phyloP scores from a whole-genome alignment of 2,329 filamentous ascomycete species.

The Thelonectria blattea region DNA sequence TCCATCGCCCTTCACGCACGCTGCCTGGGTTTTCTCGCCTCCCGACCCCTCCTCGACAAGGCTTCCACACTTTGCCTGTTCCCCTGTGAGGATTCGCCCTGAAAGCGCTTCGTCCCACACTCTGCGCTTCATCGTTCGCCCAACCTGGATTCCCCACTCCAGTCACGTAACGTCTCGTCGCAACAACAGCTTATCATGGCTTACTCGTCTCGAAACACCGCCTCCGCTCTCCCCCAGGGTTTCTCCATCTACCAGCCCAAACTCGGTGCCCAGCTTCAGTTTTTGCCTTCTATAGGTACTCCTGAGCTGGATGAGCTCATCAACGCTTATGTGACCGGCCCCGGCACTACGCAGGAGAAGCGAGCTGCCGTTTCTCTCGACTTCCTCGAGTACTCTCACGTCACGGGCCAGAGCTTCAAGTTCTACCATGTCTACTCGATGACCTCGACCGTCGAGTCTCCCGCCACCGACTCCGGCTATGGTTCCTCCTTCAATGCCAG shows the following conservation, averaged over 20 bases:
- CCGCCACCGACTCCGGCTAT: slow-evolving; percentile 55
- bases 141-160: slow-evolving; percentile 11
- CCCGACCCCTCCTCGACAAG: not conserved
- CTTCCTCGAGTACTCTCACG: slow-evolving; percentile 60
- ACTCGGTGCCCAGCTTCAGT: slow-evolving; percentile 64
- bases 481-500: slow-evolving; percentile 56
- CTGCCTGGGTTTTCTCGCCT: not conserved
- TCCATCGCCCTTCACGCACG: not conserved
- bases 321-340: slow-evolving; percentile 61
- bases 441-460: slow-evolving; percentile 48
- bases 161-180: slow-evolving; percentile 14
- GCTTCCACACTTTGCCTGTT: not conserved
- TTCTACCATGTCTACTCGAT: slow-evolving; percentile 61
- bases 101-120: not conserved
- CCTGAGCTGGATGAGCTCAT: slow-evolving; percentile 67
- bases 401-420: slow-evolving; percentile 65
- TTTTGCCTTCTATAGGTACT: slow-evolving; percentile 69
- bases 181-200: slow-evolving; percentile 38
- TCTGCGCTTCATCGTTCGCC: slow-evolving; percentile 1
- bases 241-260: slow-evolving; percentile 67
- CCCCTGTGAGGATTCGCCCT: not conserved
- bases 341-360: slow-evolving; percentile 63
- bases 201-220: slow-evolving; percentile 24
- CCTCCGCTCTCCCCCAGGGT: slow-evolving; percentile 48
- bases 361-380: slow-evolving; percentile 63